A percentile compares a stretch with the other conserved stretches of the same genome.
phyloP scores from a whole-genome alignment of 2,329 filamentous ascomycete genomes.

The Apiospora sp. region DNA sequence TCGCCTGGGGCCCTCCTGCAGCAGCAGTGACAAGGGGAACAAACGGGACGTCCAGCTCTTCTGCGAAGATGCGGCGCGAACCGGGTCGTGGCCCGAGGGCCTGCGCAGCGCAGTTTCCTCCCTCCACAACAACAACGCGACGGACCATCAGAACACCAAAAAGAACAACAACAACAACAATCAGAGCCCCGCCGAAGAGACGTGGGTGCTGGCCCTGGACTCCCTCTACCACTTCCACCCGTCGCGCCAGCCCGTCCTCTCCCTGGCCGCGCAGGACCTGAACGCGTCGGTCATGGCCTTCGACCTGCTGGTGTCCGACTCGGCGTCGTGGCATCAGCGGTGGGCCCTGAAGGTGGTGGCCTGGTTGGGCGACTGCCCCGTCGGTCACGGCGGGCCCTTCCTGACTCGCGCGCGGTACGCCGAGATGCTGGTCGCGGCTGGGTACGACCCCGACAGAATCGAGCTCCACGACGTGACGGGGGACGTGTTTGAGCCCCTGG shows the following conservation, averaged over 20 bases:
- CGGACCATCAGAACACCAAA: background rate
- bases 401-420: constrained; percentile 55
- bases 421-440: constrained; percentile 52
- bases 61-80: constrained; percentile 57
- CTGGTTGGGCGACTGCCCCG: constrained; percentile 56
- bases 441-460: constrained; percentile 53
- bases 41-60: constrained; percentile 47
- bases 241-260: constrained; percentile 55
- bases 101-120: background rate
- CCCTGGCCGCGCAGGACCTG: constrained; percentile 49
- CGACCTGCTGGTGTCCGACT: constrained; percentile 55
- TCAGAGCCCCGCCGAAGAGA: constrained; percentile 32
- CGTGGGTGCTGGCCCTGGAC: constrained; percentile 64
- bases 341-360: constrained; percentile 52
- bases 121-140: background rate
- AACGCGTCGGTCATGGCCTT: constrained; percentile 62
- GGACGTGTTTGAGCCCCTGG: constrained; percentile 60
- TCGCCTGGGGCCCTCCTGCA: background rate
- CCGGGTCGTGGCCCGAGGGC: constrained; percentile 32
- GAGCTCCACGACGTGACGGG: constrained; percentile 58
- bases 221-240: constrained; percentile 65
- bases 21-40: background rate
- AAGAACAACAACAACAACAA: background rate
- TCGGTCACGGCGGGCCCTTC: constrained; percentile 49
- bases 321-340: constrained; percentile 39